A percentile compares a stretch with the other conserved stretches of the same genome.
These are phyloP conservation scores for Sherardia arvensis DNA, from an alignment of 257 asterid genomes.

Conservation along the genomic window DNA sequence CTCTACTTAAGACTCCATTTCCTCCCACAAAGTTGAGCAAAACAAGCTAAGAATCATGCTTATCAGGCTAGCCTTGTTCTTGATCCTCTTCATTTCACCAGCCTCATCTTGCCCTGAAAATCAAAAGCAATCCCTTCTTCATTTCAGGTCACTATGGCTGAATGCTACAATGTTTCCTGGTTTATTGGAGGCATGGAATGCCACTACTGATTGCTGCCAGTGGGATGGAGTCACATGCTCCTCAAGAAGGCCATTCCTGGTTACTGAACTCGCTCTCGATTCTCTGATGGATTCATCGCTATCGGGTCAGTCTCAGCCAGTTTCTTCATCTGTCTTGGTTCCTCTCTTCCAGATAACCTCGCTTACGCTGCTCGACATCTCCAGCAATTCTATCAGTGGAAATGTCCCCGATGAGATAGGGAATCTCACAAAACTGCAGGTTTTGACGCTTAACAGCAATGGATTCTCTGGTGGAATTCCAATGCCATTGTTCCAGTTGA, in stretches of 20 bases:
- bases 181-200: conserved; percentile 17
- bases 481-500: conserved; percentile 6
- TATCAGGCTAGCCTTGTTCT: conserved; percentile 1
- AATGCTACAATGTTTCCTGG: background rate
- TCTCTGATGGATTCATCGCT: background rate
- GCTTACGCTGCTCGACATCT: conserved; percentile 22
- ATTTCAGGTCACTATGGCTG: conserved; percentile 16
- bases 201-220: conserved; percentile 18
- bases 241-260: conserved; percentile 3
- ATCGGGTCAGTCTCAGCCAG: background rate
- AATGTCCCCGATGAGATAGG: conserved; percentile 23
- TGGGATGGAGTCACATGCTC: conserved; percentile 17
- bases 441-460: conserved; percentile 15
- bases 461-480: conserved; percentile 23
- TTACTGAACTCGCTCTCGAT: conserved; percentile 8
- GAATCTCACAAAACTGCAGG: conserved; percentile 15
- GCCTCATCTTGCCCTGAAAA: conserved; percentile 12
- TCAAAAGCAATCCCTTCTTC: conserved; percentile 24
- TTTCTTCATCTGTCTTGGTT: conserved; percentile 14
- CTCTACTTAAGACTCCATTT: background rate
- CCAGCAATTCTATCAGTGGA: conserved; percentile 16
- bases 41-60: background rate
- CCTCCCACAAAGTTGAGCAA: background rate
- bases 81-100: conserved; percentile 7
- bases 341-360: conserved; percentile 20